Conservation (phyloP, 257 asterid species). For the Nicotiana undulata region DNA sequence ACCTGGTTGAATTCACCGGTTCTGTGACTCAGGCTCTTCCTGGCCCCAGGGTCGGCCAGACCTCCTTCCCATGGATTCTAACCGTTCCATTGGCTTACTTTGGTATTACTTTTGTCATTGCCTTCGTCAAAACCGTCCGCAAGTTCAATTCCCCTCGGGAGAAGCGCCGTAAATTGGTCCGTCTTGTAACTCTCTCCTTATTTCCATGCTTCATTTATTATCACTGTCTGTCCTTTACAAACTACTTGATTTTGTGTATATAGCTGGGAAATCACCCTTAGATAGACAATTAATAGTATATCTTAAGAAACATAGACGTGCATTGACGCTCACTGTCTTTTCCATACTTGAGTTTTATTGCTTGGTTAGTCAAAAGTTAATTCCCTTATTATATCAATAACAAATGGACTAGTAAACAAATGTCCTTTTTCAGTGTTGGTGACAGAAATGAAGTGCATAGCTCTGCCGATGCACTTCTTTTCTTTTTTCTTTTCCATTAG, state of each 20-base stretch:
- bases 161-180: conserved; percentile 75
- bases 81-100: conserved; percentile 79
- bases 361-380: neutral
- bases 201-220: neutral
- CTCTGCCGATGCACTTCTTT: neutral
- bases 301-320: neutral
- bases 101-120: conserved; percentile 73
- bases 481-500: neutral
- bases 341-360: neutral
- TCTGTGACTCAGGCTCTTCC: conserved; percentile 93
- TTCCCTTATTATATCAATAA: neutral
- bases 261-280: neutral
- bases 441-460: neutral
- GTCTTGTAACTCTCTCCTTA: neutral
- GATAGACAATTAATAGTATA: neutral
- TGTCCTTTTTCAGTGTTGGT: neutral
- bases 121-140: conserved; percentile 68
- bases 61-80: conserved; percentile 86
- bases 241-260: neutral
- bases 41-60: conserved; percentile 86
- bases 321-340: neutral
- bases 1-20: conserved; percentile 89
- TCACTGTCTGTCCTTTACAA: neutral
- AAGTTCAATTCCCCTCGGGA: conserved; percentile 75
- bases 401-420: neutral